Conservation (phyloP, 129 eudicot species). For the Deinandra increscens region DNA sequence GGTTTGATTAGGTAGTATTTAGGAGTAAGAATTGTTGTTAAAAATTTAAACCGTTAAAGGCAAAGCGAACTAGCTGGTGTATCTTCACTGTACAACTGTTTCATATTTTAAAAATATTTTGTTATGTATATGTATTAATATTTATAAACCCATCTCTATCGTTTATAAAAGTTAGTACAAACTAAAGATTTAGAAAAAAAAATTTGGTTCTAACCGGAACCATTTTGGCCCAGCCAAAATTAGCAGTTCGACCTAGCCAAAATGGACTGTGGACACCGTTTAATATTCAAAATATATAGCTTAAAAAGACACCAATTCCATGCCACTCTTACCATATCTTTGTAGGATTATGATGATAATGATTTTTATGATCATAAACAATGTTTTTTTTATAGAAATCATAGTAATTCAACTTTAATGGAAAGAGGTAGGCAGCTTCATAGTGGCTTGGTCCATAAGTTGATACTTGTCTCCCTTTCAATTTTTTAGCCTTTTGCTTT, state of each 20-base stretch:
- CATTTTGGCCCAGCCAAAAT: no score
- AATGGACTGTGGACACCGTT: no score
- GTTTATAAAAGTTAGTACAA: not conserved
- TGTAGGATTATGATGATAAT: not conserved
- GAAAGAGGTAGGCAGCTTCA: conserved; percentile 1
- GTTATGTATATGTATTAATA: no score
- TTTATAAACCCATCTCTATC: not conserved
- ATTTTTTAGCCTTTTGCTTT: conserved; percentile 19
- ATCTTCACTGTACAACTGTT: no score
- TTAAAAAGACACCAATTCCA: not conserved
- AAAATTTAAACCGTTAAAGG: no score
- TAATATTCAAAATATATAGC: no score
- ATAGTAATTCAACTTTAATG: not conserved
- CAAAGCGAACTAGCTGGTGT: no score
- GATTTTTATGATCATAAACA: not conserved
- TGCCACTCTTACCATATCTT: not conserved
- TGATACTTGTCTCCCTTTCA: conserved; percentile 19
- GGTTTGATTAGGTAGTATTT: no score
- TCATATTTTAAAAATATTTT: no score
- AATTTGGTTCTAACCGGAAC: no score
- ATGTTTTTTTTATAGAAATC: not conserved
- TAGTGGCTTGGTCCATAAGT: conserved; percentile 28
- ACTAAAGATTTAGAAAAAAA: not conserved
- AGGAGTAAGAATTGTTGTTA: no score
- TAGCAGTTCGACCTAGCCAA: no score